phyloP scores from a whole-genome alignment of 345 rosid species.

The Eucalyptus microcorys region DNA sequence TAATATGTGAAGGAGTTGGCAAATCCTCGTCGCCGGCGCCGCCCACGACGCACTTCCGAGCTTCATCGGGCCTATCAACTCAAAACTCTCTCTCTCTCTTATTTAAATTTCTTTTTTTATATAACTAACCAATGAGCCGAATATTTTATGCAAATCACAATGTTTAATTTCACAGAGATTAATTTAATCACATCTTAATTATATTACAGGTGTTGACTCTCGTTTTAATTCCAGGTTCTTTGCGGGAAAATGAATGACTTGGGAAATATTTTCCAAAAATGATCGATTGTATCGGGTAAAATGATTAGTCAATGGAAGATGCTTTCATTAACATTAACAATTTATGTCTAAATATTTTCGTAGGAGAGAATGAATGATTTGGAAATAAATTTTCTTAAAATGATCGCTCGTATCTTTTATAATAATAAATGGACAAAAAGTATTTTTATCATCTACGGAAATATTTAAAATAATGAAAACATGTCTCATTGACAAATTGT shows the following conservation, averaged over 20 bases:
- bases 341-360: too few species aligned
- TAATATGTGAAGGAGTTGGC: not conserved
- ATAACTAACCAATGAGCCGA: not conserved
- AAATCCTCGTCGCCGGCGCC: not conserved
- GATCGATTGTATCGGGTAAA: rapidly evolving
- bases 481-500: not conserved
- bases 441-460: rapidly evolving
- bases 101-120: not conserved
- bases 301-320: too few species aligned
- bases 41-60: not conserved
- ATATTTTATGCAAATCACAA: not conserved
- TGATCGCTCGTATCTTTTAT: not conserved
- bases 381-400: not conserved
- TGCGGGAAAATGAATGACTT: not conserved
- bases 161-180: not conserved
- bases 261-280: too few species aligned
- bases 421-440: not conserved
- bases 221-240: not conserved
- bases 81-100: not conserved
- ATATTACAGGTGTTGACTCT: not conserved
- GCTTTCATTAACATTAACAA: not conserved
- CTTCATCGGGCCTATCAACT: not conserved
- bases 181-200: not conserved
- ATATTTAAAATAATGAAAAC: not conserved
- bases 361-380: too few species aligned